A percentile compares a stretch with the other conserved stretches of the same genome.
These are phyloP conservation scores for Boletus vinaceobasis DNA, from an alignment of 768 basidiomycete species.

Conservation along the genomic window DNA sequence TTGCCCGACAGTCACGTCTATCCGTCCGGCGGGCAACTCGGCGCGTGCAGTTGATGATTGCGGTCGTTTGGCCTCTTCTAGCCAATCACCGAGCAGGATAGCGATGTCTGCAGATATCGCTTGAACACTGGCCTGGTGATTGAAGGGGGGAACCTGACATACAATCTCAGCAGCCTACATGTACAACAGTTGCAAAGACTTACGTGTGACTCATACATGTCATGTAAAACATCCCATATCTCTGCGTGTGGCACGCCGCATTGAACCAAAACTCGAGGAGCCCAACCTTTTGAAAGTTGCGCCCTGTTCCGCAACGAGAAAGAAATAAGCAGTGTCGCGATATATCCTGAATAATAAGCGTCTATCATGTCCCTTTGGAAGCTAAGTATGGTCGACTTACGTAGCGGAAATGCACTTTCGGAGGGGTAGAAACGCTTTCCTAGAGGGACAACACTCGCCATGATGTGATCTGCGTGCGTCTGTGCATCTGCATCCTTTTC, in stretches of 20 bases:
- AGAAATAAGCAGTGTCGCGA: constrained; percentile 71
- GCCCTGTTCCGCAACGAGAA: constrained; percentile 63
- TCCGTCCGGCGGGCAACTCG: constrained; percentile 75
- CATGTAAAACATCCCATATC: constrained; percentile 81
- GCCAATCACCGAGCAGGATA: constrained; percentile 74
- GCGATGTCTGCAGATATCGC: constrained; percentile 80
- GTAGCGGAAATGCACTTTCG: constrained; percentile 83
- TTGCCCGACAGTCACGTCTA: constrained; percentile 69
- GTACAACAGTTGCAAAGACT: constrained; percentile 17
- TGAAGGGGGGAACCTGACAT: constrained; percentile 75
- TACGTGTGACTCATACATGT: constrained; percentile 88
- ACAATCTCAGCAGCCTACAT: not conserved
- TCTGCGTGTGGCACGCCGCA: constrained; percentile 79
- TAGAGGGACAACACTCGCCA: constrained; percentile 62
- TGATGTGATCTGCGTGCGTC: constrained; percentile 58
- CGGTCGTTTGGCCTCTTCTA: constrained; percentile 71
- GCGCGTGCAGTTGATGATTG: constrained; percentile 58
- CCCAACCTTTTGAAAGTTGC: constrained; percentile 74
- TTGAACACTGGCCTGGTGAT: constrained; percentile 75
- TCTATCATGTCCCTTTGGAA: not conserved
- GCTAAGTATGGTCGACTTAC: constrained; percentile 42
- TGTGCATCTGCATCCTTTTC: constrained; percentile 54
- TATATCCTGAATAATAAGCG: constrained; percentile 49
- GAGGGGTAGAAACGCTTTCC: constrained; percentile 90
- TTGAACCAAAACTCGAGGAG: constrained; percentile 70